Base-by-base conservation (phyloP, 352 stramenopile species). In the Plasmopara muralis region DNA sequence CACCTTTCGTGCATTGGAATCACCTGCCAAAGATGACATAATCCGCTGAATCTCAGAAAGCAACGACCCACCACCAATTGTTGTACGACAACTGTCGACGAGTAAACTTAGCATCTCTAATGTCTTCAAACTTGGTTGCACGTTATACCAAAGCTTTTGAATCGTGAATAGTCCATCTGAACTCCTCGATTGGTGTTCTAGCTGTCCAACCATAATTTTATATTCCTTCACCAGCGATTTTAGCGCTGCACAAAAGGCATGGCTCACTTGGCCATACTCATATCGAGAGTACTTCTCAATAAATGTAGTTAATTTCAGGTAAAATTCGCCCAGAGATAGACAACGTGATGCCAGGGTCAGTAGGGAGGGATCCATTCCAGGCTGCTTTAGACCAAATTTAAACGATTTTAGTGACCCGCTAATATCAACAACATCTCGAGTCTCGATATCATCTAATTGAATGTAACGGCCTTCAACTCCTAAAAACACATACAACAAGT, bases 191-290 rank as follows among this genome's bases (percentile, higher is more conserved):
- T 86, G 76, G 31, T 85, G 70, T 60, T 98, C 91, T 6, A 98
- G 60, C 49, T 96, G 87, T 0, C 77, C 79, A 29, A 98, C 78
- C 62, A 97, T 94, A 34, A 90, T 83, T 39, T 87, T 85, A 68
- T 98, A 98, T 56, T 98, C 91, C 53, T 95, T 88, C 33, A 98
- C 47, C 12, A 98, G 64, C 6, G 77, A 66, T 55, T 97, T 96
- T 9, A 98, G 66, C 9, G 86, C 88, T 29, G 94, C 93, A 38
- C 87, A 96, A 45, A 98, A 86, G 8, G 93, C 89, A 65, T 98
- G 95, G 35, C 89, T 96, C 9, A 98, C 88, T 68, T 92, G 80
- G 0, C 95, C 95, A 57, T 95, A 96, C 65, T 98, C 93, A 53
- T 94, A 90, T 18, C 86, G 68, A 30, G 79, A 86, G 45, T 78